Conservation (phyloP, 345 rosid species). For the Luvunga scandens region DNA sequence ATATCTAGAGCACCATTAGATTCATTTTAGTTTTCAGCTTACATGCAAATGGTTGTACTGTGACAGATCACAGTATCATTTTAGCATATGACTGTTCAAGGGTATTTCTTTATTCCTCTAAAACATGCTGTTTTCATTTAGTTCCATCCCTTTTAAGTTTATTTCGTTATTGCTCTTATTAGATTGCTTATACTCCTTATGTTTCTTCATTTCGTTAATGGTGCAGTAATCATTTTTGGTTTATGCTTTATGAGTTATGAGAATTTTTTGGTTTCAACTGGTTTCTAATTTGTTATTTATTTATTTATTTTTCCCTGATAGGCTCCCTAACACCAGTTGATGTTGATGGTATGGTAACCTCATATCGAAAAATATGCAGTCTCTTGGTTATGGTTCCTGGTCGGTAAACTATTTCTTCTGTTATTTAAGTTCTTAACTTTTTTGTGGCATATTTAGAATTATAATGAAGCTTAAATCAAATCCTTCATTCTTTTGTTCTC, state of each 20-base stretch:
- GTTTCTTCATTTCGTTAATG: neutral
- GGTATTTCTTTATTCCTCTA: neutral
- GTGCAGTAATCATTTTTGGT: neutral
- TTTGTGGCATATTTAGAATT: neutral
- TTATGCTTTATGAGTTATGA: neutral
- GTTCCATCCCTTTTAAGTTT: neutral
- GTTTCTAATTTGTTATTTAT: neutral
- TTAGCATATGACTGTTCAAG: neutral
- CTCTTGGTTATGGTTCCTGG: slow-evolving; percentile 84
- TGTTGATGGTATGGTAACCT: slow-evolving; percentile 51
- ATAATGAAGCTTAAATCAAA: neutral
- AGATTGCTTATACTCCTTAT: neutral
- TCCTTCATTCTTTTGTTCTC: neutral
- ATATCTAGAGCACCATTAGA: neutral
- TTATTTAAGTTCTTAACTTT: neutral
- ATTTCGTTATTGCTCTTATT: neutral
- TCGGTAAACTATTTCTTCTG: slow-evolving; percentile 19
- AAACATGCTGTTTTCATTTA: neutral
- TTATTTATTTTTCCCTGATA: slow-evolving; percentile 12
- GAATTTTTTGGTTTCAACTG: neutral
- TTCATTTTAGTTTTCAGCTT: neutral
- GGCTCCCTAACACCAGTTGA: slow-evolving; percentile 46
- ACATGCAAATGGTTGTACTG: neutral
- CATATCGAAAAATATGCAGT: slow-evolving; percentile 67
- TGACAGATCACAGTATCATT: neutral